Evolutionary conservation across 2,329 filamentous ascomycete species (phyloP).

Genomic region (Helicocarpus griseus): DNA sequence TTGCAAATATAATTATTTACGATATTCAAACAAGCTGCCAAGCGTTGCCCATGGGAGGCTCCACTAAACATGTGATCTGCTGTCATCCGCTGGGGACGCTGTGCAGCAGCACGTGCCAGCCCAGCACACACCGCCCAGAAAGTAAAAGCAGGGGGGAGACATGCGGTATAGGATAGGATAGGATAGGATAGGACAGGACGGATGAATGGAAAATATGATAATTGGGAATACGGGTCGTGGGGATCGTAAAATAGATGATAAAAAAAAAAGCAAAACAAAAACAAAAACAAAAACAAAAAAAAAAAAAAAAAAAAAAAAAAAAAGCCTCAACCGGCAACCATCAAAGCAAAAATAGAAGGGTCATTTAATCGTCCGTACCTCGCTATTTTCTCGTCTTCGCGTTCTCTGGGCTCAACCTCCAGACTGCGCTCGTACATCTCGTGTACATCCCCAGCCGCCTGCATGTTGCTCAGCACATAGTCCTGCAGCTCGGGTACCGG

Average conservation of each 20-base stretch:
- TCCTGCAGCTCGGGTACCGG: conserved; percentile 87
- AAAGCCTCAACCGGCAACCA: background rate
- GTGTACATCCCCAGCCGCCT: conserved; percentile 87
- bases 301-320: conserved; percentile 9
- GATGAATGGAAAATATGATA: too few species aligned
- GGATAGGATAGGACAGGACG: too few species aligned
- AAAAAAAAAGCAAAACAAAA: background rate
- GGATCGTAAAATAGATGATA: background rate
- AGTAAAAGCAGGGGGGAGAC: too few species aligned
- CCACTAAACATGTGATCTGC: too few species aligned
- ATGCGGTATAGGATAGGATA: too few species aligned
- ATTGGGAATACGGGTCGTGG: too few species aligned
- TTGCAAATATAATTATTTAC: too few species aligned
- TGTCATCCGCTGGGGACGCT: too few species aligned
- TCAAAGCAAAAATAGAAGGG: conserved; percentile 12
- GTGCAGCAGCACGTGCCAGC: too few species aligned
- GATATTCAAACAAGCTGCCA: too few species aligned
- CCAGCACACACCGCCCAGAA: too few species aligned
- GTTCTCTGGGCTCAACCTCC: conserved; percentile 83
- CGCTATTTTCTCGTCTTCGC: conserved; percentile 98
- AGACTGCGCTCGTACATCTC: conserved; percentile 99
- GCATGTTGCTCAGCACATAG: conserved; percentile 94
- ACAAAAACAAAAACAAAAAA: background rate
- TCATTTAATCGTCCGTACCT: conserved; percentile 48
- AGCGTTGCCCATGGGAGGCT: too few species aligned